A percentile compares a stretch with the other conserved stretches of the same genome.
Evolutionary conservation across 2,329 filamentous ascomycete genomes (phyloP).

Genomic region (Stromatinia cepivora): DNA sequence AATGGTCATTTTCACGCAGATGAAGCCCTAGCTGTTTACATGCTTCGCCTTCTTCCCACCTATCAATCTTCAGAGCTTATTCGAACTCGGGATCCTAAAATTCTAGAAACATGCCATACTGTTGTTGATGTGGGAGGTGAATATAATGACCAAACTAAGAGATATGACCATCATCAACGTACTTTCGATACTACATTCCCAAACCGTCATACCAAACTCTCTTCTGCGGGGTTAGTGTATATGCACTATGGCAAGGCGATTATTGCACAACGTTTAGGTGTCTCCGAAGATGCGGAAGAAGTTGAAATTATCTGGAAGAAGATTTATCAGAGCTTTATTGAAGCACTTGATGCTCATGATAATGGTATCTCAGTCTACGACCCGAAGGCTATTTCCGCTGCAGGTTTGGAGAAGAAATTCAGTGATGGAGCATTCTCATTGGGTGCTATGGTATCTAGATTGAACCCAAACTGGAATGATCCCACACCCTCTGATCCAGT

Average conservation of each 20-base stretch:
- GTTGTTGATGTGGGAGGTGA: conserved; percentile 97
- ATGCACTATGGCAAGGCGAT: conserved; percentile 90
- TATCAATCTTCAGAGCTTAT: conserved; percentile 75
- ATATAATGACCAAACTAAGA: conserved; percentile 73
- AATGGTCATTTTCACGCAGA: conserved; percentile 99
- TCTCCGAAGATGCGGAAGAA: conserved; percentile 62
- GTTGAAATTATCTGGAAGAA: conserved; percentile 80
- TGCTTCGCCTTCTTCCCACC: conserved; percentile 83
- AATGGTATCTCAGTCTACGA: conserved; percentile 90
- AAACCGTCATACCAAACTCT: conserved; percentile 80
- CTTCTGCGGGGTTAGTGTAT: conserved; percentile 90
- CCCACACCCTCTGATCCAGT: conserved; percentile 52
- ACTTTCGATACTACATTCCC: conserved; percentile 86
- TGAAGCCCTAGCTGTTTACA: conserved; percentile 93
- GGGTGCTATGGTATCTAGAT: conserved; percentile 75
- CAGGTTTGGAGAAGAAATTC: conserved; percentile 79
- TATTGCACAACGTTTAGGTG: conserved; percentile 66
- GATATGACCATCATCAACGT: conserved; percentile 98
- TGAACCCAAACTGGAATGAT: conserved; percentile 83
- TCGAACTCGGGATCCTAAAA: conserved; percentile 80
- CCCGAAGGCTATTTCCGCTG: conserved; percentile 63
- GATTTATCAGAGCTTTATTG: conserved; percentile 89
- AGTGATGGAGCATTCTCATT: conserved; percentile 80
- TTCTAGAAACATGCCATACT: conserved; percentile 82
- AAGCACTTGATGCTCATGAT: conserved; percentile 96